These are phyloP conservation scores for Pseudonitzschia multiseries DNA, from an alignment of 108 stramenopile genomes.

Conservation along the genomic window DNA sequence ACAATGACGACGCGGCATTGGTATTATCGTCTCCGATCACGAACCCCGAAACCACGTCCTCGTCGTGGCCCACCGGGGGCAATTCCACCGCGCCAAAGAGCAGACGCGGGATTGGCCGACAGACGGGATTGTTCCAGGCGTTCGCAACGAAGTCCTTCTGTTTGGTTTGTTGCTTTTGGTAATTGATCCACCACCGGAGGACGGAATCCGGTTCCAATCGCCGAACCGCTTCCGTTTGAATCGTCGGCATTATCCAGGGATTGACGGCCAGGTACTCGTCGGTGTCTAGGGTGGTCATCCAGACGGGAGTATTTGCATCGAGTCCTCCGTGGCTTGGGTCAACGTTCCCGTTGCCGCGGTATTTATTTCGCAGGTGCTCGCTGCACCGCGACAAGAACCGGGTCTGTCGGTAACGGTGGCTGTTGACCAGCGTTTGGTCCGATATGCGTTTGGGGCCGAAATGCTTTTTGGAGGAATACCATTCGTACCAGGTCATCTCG, in stretches of 20 bases:
- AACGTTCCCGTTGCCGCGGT: not conserved
- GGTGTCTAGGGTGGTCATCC: constrained; percentile 8
- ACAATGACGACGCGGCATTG: too few relatives aligned
- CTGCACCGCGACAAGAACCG: constrained; percentile 5
- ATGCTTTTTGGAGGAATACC: not conserved
- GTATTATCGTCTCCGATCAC: not conserved
- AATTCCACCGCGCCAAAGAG: constrained; percentile 10
- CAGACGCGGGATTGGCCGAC: not conserved
- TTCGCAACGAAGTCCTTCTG: not conserved
- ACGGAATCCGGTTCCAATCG: constrained; percentile 2
- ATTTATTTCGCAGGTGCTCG: not conserved
- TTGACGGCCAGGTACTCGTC: constrained; percentile 13
- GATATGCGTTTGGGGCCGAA: not conserved
- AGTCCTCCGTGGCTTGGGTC: not conserved
- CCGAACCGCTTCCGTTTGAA: not conserved
- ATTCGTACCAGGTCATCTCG: not conserved
- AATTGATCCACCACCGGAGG: not conserved
- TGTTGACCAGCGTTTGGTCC: constrained; percentile 16
- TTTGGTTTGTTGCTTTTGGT: not conserved
- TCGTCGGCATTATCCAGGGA: constrained; percentile 12
- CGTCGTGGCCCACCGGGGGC: not conserved
- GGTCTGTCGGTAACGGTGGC: constrained; percentile 13
- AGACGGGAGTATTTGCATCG: not conserved
- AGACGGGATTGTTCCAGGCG: not conserved
- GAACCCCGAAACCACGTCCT: not conserved